Evolutionary conservation across 768 basidiomycete species (phyloP).

Genomic region (Sistotremastrum suecicum): DNA sequence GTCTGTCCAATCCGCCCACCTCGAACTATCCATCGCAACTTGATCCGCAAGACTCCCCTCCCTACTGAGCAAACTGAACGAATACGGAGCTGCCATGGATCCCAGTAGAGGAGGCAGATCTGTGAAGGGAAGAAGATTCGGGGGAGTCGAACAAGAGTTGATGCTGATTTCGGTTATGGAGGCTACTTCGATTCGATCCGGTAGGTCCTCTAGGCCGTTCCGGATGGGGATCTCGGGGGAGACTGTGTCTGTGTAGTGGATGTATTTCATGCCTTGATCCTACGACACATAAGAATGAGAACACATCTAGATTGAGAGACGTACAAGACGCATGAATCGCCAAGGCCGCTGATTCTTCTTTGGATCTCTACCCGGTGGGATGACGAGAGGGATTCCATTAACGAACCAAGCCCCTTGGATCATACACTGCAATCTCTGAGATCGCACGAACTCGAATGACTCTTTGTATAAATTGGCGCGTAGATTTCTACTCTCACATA

Average conservation of each 20-base stretch:
- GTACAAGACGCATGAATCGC: conserved; percentile 78
- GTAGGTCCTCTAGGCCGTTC: conserved; percentile 73
- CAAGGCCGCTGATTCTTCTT: conserved; percentile 56
- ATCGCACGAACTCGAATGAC: conserved; percentile 78
- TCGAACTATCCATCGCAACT: conserved; percentile 60
- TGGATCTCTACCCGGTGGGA: conserved; percentile 23
- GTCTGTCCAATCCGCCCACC: conserved; percentile 93
- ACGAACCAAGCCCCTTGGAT: conserved; percentile 89
- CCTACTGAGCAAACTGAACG: conserved; percentile 63
- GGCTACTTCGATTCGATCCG: conserved; percentile 73
- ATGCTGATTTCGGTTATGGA: conserved; percentile 69
- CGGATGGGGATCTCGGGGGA: conserved; percentile 67
- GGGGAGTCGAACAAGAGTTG: conserved; percentile 48
- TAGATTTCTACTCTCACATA: conserved; percentile 42
- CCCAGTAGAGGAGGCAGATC: conserved; percentile 31
- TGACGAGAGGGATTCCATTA: conserved; percentile 47
- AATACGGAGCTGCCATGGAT: conserved; percentile 40
- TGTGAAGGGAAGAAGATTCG: conserved; percentile 37
- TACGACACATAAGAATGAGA: conserved; percentile 16
- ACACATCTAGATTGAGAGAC: conserved; percentile 6
- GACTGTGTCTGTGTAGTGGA: conserved; percentile 72
- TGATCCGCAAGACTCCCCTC: conserved; percentile 66
- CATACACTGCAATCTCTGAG: conserved; percentile 79
- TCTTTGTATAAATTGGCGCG: conserved; percentile 80
- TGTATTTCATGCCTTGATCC: conserved; percentile 65